phyloP scores from a whole-genome alignment of 2,329 filamentous ascomycete species.

The Neofusicoccum umdonicola region DNA sequence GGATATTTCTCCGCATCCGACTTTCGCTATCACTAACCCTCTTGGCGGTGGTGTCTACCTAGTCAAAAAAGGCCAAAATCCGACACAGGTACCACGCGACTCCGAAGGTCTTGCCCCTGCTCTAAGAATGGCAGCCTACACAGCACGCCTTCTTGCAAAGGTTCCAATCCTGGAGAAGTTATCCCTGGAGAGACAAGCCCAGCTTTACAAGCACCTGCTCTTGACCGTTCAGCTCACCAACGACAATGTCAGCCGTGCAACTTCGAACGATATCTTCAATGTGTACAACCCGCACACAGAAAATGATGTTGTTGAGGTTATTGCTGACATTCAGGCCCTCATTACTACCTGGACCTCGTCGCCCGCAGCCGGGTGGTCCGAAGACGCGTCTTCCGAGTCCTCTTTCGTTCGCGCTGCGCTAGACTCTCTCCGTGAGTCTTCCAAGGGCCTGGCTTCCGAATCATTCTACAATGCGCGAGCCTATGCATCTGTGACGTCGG shows the following conservation, averaged over 20 bases:
- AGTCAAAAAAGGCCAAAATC: conserved; percentile 37
- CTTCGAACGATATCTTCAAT: conserved; percentile 54
- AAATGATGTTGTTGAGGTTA: conserved; percentile 52
- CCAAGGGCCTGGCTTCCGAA: conserved; percentile 24
- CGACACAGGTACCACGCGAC: conserved; percentile 54
- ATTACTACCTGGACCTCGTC: conserved; percentile 44
- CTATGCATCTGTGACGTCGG: conserved; percentile 35
- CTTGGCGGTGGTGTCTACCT: conserved; percentile 71
- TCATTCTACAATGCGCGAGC: conserved; percentile 45
- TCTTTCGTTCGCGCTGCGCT: conserved; percentile 27
- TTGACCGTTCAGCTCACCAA: conserved; percentile 57
- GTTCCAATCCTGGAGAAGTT: conserved; percentile 35
- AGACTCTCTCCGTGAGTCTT: conserved; percentile 21
- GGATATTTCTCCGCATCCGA: conserved; percentile 53
- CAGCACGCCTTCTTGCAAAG: conserved; percentile 55
- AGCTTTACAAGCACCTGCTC: conserved; percentile 52
- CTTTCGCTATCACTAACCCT: conserved; percentile 70
- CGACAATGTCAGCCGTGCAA: conserved; percentile 58
- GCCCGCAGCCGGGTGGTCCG: conserved; percentile 14
- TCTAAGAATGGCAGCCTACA: conserved; percentile 73
- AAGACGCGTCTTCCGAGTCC: neutral
- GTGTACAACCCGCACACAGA: conserved; percentile 49
- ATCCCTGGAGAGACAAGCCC: conserved; percentile 32
- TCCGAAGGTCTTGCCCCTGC: conserved; percentile 68
- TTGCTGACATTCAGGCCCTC: conserved; percentile 50